A percentile compares a stretch with the other conserved stretches of the same genome.
These are phyloP conservation scores for Eucalyptus decipiens DNA, from an alignment of 345 rosid genomes.

Conservation along the genomic window DNA sequence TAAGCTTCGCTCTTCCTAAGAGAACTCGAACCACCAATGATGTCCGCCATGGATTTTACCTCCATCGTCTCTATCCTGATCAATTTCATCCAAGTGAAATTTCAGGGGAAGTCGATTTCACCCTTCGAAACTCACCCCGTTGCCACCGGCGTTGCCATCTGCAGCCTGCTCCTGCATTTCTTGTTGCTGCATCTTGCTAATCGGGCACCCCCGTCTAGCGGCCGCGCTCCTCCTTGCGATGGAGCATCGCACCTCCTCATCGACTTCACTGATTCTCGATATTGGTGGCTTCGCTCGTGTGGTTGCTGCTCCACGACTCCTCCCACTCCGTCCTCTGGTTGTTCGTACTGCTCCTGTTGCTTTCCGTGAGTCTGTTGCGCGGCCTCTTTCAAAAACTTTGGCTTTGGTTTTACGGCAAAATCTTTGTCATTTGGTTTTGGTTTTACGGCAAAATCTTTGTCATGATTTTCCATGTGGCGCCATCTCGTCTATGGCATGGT, in stretches of 20 bases:
- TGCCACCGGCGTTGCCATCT: not conserved
- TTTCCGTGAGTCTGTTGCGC: not conserved
- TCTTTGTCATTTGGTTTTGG: too few species aligned
- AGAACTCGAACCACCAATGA: too few species aligned
- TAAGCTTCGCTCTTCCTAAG: too few species aligned
- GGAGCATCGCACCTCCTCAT: not conserved
- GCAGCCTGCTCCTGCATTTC: not conserved
- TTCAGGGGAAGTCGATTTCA: not conserved
- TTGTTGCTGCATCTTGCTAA: accelerated
- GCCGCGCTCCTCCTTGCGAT: too few species aligned
- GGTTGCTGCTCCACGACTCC: not conserved
- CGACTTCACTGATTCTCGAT: not conserved
- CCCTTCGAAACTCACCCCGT: not conserved
- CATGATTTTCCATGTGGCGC: not conserved
- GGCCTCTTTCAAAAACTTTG: not conserved
- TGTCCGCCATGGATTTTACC: too few species aligned
- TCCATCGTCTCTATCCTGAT: not conserved
- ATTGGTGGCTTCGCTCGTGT: not conserved
- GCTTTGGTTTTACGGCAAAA: accelerated
- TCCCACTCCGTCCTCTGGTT: not conserved
- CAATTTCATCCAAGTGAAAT: not conserved
- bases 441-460: accelerated
- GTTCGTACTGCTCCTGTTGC: too few species aligned
- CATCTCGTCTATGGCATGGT: not conserved
- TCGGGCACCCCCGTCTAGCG: too few species aligned